Evolutionary conservation across 768 basidiomycete genomes (phyloP).

Genomic region (Lyophyllum semitale): DNA sequence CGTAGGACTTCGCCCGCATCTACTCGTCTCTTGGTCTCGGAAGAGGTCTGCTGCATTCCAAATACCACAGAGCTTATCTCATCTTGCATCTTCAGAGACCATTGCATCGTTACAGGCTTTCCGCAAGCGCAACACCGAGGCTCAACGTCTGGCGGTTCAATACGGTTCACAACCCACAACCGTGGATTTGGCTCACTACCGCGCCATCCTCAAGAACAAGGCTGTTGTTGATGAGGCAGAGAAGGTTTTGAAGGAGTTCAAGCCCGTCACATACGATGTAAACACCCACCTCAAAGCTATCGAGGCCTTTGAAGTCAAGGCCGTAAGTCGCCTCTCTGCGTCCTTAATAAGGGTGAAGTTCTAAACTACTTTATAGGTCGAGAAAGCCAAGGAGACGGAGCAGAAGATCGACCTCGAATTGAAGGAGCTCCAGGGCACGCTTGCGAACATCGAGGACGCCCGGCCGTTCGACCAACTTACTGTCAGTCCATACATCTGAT

Average conservation of each 20-base stretch:
- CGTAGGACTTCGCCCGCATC: slow-evolving; percentile 81
- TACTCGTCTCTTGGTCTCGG: slow-evolving; percentile 83
- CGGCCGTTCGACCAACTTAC: slow-evolving; percentile 97
- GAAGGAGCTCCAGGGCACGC: slow-evolving; percentile 87
- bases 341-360: neutral
- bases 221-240: slow-evolving; percentile 91
- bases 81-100: slow-evolving; percentile 61
- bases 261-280: slow-evolving; percentile 94
- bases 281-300: slow-evolving; percentile 89
- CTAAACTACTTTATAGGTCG: slow-evolving; percentile 53
- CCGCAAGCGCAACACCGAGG: slow-evolving; percentile 93
- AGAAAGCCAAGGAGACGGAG: slow-evolving; percentile 86
- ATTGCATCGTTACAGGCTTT: slow-evolving; percentile 89
- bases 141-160: slow-evolving; percentile 69
- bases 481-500: slow-evolving; percentile 38
- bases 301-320: slow-evolving; percentile 94
- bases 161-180: slow-evolving; percentile 74
- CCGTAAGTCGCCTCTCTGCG: slow-evolving; percentile 49
- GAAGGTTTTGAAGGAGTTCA: slow-evolving; percentile 85
- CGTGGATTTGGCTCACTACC: slow-evolving; percentile 91
- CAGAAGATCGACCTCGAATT: slow-evolving; percentile 90
- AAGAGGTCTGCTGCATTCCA: slow-evolving; percentile 59
- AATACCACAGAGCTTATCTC: neutral
- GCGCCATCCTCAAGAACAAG: slow-evolving; percentile 89
- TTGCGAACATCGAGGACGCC: slow-evolving; percentile 95